Base-by-base conservation (phyloP, 2,329 filamentous ascomycete genomes). In the Alternaria metachromatica region DNA sequence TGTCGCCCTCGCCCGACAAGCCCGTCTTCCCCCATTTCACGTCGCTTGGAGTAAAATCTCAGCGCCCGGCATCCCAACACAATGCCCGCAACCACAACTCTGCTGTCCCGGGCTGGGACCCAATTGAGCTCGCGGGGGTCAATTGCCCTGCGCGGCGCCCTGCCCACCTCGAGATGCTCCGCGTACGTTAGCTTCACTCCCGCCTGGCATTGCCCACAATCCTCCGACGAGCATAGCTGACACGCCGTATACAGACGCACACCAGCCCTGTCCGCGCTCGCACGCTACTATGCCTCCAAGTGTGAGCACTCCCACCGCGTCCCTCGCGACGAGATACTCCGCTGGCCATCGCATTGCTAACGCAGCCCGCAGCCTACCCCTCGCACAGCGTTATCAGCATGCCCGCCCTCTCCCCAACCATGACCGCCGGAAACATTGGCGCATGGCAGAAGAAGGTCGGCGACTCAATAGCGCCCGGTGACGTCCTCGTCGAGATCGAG, bases 371-470 rank as follows among this genome's bases (percentile, higher is more conserved):
- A 96, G 96, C 95, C 54, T 98, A 93, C 86, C 96, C 96, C 72
- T 89, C 94, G 73, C 96, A 99, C 85, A 95, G 92, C 73, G 86
- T 99, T 82, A 90, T 99, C 85, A 96, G 89, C 87, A 99, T 99
- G 96, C 96, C 96, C 71, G 96, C 96, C 63, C 87, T 99, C 77
- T 99, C 96, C 68, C 96, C 96, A 59, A 99, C 96, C 74, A 99
- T 99, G 96, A 94, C 92, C 69, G 87, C 92, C 67, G 96, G 96
- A 81, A 97, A 97, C 86, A 97, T 99, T 82, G 96, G 96, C 76
- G 86, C 90, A 69, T 99, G 96, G 96, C 93, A 98, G 86, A 99
- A 98, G 89, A 96, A 97, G 86, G 87, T 90, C 72, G 96, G 96
- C 79, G 96, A 99, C 82, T 79, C 86, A 67, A 90, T 99, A 81